Evolutionary conservation across 1,284 basidiomycete species (phyloP), one percentile per base, ranked within the genome.

Genomic region (Ceratobasidium theobromae): DNA sequence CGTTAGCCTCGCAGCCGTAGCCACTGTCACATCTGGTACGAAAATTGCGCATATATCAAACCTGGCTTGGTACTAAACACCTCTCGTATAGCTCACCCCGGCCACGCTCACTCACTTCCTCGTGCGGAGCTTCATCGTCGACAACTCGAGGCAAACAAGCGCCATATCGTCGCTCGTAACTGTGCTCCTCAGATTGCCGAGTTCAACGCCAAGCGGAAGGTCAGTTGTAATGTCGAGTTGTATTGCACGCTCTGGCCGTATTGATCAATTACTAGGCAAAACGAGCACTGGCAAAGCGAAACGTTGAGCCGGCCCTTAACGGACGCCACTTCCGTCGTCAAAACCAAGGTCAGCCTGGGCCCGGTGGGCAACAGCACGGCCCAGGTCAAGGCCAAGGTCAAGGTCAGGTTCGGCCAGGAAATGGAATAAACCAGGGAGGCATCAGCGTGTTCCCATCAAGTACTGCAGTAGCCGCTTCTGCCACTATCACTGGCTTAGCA

Each of bases 151-250:
- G 60, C 60, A n/a, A 64, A 64, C 60, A 64, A 45, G 38, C 60
- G 60, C 32, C 60, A 64, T 40, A 16, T 64, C 5, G 35, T 52
- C 27, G 60, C 60, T 30, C 60, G 60, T 38, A 64, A 64, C 14
- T 64, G 60, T 33, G 60, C 60, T 21, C 49, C 60, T 27, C 60
- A 64, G 35, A 64, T 64, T 25, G 60, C 60, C 16, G 60, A 64
- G 49, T 64, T 64, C 25, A 64, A 53, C n/a, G 49, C 60, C 49
- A 64, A 64, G 40, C 60, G 60, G 4, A 64, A 53, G 38, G 60
- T 64, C 6, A 5, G 18, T 45, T 14, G 18, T 6, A 8, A 21
- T 11, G 6, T 45, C 5, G 5, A 11, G 6, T 45, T 9, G 43
- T 6, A 45, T 11, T 5, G 9, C 9, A 41, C 21, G 16, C 6